Conservation (phyloP, 495 filamentous ascomycete species). For the Hypoxylon rickii region DNA sequence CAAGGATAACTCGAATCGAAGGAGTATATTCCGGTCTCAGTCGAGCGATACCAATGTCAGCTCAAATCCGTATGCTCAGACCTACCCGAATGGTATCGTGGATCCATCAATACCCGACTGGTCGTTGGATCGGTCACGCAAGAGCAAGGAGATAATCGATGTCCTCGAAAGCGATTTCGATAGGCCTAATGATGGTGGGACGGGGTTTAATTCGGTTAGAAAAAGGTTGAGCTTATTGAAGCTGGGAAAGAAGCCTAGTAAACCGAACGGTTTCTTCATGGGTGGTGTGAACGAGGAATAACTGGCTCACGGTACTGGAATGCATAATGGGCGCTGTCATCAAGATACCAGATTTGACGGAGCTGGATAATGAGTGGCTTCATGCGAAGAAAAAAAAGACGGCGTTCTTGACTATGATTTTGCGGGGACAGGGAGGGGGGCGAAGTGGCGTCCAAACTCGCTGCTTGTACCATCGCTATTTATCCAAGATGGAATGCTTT, state of each 20-base stretch:
- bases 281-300: slow-evolving; percentile 53
- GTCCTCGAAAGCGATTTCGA: slow-evolving; percentile 35
- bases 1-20: slow-evolving; percentile 33
- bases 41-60: slow-evolving; percentile 34
- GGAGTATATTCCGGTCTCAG: slow-evolving; percentile 33
- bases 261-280: slow-evolving; percentile 52
- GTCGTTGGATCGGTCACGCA: slow-evolving; percentile 25
- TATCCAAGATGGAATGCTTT: slow-evolving; percentile 8
- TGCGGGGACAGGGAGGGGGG: slow-evolving; percentile 5
- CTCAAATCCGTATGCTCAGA: slow-evolving; percentile 21
- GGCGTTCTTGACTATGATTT: slow-evolving; percentile 31
- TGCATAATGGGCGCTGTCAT: slow-evolving; percentile 9
- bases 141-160: slow-evolving; percentile 36
- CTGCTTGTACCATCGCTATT: slow-evolving; percentile 20
- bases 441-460: slow-evolving; percentile 15
- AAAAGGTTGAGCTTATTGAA: slow-evolving; percentile 72
- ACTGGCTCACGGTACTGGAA: slow-evolving; percentile 4
- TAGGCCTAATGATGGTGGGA: slow-evolving; percentile 34
- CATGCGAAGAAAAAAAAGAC: slow-evolving; percentile 26
- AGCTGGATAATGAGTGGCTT: slow-evolving; percentile 30
- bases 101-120: slow-evolving; percentile 40
- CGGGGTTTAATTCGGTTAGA: slow-evolving; percentile 61
- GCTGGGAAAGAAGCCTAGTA: slow-evolving; percentile 68
- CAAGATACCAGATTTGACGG: slow-evolving; percentile 24
- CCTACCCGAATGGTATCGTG: slow-evolving; percentile 28